These are phyloP conservation scores for Ensete ventricosum DNA, from an alignment of 176 grass and related monocot genomes.

Conservation along the genomic window DNA sequence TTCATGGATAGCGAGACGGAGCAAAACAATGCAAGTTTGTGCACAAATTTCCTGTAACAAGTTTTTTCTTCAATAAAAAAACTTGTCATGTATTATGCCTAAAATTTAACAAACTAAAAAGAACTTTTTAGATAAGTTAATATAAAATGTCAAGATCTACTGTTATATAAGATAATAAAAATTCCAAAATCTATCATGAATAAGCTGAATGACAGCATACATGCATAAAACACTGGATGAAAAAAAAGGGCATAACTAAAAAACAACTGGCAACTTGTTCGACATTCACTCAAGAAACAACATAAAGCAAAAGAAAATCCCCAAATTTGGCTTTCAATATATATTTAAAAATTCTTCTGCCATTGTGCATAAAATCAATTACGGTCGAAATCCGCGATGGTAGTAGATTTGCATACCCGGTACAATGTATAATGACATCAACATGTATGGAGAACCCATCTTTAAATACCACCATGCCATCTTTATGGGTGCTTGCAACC, in stretches of 20 bases:
- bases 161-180: no score
- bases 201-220: no score
- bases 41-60: background rate
- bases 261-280: no score
- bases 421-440: conserved; percentile 71
- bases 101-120: no score
- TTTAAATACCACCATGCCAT: conserved; percentile 48
- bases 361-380: background rate
- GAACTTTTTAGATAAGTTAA: no score
- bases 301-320: background rate
- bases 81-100: no score
- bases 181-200: no score
- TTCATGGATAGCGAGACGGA: background rate
- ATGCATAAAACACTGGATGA: no score
- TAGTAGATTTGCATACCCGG: conserved; percentile 39
- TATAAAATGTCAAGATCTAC: no score
- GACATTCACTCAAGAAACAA: background rate
- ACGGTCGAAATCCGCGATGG: background rate
- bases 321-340: no score
- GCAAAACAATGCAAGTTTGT: background rate
- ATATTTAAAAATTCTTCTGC: background rate
- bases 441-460: conserved; percentile 49
- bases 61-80: no score
- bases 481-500: conserved; percentile 36
- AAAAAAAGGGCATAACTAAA: no score